Evolutionary conservation across 2,329 filamentous ascomycete species (phyloP).

Genomic region (Raffaelea albimanens): DNA sequence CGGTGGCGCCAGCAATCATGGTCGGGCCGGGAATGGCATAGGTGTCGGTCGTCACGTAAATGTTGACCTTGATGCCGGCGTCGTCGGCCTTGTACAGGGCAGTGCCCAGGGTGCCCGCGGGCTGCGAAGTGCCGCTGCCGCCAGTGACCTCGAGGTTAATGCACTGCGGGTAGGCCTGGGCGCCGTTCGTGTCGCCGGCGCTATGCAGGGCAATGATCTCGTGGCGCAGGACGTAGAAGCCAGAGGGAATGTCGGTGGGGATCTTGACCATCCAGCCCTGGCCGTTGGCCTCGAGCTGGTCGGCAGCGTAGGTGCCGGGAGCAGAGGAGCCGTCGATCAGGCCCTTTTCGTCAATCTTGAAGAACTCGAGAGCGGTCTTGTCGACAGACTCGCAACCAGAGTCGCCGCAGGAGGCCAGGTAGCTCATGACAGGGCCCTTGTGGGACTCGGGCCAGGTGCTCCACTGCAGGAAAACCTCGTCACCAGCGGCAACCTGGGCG

Average conservation of each 20-base stretch:
- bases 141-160: conserved; percentile 20
- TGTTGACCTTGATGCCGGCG: conserved; percentile 11
- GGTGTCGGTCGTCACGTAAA: conserved; percentile 8
- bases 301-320: conserved; percentile 13
- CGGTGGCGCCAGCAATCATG: conserved; percentile 17
- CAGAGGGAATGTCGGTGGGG: conserved; percentile 14
- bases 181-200: conserved; percentile 18
- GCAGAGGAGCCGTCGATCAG: conserved; percentile 18
- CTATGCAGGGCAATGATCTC: conserved; percentile 34
- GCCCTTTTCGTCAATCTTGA: conserved; percentile 12
- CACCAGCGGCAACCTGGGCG: conserved; percentile 28
- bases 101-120: conserved; percentile 5
- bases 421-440: conserved; percentile 49
- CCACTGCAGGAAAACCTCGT: conserved; percentile 31
- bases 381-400: conserved; percentile 11
- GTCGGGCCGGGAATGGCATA: conserved; percentile 10
- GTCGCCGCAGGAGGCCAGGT: conserved; percentile 35
- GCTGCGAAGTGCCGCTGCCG: conserved; percentile 12
- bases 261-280: conserved; percentile 22
- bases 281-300: neutral
- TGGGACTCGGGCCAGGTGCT: conserved; percentile 32
- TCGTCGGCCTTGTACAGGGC: conserved; percentile 7
- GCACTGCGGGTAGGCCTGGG: conserved; percentile 22
- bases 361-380: conserved; percentile 11
- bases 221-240: conserved; percentile 30